Evolutionary conservation across 2,329 filamentous ascomycete genomes (phyloP).

Genomic region (Endocalyx cinctus): DNA sequence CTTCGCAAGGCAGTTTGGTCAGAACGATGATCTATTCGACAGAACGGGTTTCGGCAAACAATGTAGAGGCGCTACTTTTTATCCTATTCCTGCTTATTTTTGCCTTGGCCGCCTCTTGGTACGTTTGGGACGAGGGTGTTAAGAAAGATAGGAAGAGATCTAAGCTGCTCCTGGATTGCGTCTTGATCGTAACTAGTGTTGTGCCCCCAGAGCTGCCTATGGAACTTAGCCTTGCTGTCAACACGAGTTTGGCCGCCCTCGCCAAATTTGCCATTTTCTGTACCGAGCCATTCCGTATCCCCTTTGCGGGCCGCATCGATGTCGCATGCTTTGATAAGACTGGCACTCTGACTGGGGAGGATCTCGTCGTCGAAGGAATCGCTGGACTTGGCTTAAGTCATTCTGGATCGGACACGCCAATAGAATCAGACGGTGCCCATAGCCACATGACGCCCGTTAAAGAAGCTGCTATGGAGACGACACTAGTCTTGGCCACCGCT

Average conservation of each 20-base stretch:
- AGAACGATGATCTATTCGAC: constrained; percentile 99
- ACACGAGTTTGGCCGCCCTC: constrained; percentile 90
- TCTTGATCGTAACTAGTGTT: constrained; percentile 96
- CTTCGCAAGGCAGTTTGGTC: constrained; percentile 93
- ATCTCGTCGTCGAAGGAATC: constrained; percentile 94
- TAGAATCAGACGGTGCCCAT: constrained; percentile 77
- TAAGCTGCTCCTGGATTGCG: constrained; percentile 92
- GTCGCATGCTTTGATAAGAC: constrained; percentile 99
- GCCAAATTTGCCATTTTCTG: constrained; percentile 98
- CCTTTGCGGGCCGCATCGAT: constrained; percentile 91
- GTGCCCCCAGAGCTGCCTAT: constrained; percentile 98
- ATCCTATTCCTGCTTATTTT: constrained; percentile 96
- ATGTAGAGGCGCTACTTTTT: constrained; percentile 92
- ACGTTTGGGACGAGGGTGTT: constrained; percentile 97
- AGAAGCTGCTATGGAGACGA: constrained; percentile 73
- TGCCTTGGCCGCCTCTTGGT: constrained; percentile 96
- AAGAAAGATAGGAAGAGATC: constrained; percentile 91
- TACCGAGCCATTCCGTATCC: constrained; percentile 97
- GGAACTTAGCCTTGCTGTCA: constrained; percentile 95
- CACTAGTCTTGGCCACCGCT: constrained; percentile 87
- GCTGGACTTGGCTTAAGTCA: constrained; percentile 78
- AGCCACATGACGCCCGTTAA: constrained; percentile 69
- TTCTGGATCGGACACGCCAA: constrained; percentile 56
- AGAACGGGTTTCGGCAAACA: constrained; percentile 97
- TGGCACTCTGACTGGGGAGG: constrained; percentile 91